A percentile compares a stretch with the other conserved stretches of the same genome.
Evolutionary conservation across 2,329 filamentous ascomycete species (phyloP).

Genomic region (Ophiostoma sp.): DNA sequence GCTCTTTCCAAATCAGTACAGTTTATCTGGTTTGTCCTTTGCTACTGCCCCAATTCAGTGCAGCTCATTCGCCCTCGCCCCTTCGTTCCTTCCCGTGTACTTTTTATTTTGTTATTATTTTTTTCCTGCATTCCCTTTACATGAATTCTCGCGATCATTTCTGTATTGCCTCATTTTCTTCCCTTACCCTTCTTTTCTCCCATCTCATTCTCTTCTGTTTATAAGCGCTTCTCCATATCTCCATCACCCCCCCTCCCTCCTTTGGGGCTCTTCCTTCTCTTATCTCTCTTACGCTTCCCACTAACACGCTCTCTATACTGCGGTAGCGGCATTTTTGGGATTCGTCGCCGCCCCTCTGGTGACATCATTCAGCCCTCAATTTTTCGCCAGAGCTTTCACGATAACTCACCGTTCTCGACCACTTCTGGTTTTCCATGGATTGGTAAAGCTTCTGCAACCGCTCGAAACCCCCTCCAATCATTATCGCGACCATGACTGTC

Average conservation of each 20-base stretch:
- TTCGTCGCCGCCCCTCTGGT: slow-evolving; percentile 14
- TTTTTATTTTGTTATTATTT: not conserved
- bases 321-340: slow-evolving; percentile 20
- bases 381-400: not conserved
- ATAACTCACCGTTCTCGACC: not conserved
- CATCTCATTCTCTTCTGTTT: not conserved
- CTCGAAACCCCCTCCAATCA: not conserved
- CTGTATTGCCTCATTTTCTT: not conserved
- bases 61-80: slow-evolving; percentile 3
- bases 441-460: not conserved
- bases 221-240: not conserved
- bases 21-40: not conserved
- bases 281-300: slow-evolving; percentile 6
- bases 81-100: not conserved
- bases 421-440: not conserved
- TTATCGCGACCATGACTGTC: slow-evolving; percentile 19
- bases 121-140: not conserved
- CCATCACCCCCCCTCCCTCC: not conserved
- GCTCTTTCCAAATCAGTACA: not conserved
- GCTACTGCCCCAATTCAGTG: not conserved
- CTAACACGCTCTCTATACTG: slow-evolving; percentile 14
- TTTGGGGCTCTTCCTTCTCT: not conserved
- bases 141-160: slow-evolving; percentile 1
- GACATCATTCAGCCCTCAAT: slow-evolving; percentile 16
- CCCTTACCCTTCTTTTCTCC: not conserved